Evolutionary conservation across 31 red algal genomes (phyloP).

Genomic region (Odonthalia washingtoniensis): DNA sequence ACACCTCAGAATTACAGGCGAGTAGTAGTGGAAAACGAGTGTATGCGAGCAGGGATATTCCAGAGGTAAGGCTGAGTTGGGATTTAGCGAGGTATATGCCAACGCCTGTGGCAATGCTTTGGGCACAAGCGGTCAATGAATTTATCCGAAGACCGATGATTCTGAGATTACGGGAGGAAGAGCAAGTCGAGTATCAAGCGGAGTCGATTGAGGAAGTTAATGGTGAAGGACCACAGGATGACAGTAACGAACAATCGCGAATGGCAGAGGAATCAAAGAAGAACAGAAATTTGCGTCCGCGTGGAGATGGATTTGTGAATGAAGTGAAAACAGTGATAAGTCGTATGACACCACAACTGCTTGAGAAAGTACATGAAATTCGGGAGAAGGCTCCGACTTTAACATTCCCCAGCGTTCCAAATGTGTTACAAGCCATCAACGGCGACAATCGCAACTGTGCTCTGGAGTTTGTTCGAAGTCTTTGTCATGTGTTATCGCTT

Average conservation of each 20-base stretch:
- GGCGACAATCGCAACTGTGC: conserved; percentile 60
- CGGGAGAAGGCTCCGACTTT: conserved; percentile 72
- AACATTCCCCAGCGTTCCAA: conserved; percentile 69
- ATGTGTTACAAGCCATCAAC: conserved; percentile 11
- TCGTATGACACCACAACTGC: conserved; percentile 56
- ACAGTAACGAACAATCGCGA: neutral
- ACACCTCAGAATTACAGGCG: conserved; percentile 37
- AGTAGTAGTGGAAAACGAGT: neutral
- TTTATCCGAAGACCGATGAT: conserved; percentile 84
- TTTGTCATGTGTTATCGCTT: conserved; percentile 75
- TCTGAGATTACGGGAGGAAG: conserved; percentile 24
- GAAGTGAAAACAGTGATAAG: conserved; percentile 63
- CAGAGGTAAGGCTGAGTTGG: conserved; percentile 73
- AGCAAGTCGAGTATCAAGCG: conserved; percentile 7
- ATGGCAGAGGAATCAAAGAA: neutral
- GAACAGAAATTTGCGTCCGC: conserved; percentile 53
- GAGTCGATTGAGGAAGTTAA: neutral
- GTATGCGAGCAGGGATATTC: conserved; percentile 66
- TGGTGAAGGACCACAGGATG: neutral
- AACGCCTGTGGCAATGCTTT: conserved; percentile 67
- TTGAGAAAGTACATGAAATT: conserved; percentile 85
- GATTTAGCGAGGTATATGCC: conserved; percentile 86
- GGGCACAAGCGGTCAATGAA: conserved; percentile 82
- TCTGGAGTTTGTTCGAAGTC: conserved; percentile 82
- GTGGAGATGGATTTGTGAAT: conserved; percentile 77